These are phyloP conservation scores for Omphalotus olearius DNA, from an alignment of 1,284 basidiomycete genomes.

Conservation along the genomic window DNA sequence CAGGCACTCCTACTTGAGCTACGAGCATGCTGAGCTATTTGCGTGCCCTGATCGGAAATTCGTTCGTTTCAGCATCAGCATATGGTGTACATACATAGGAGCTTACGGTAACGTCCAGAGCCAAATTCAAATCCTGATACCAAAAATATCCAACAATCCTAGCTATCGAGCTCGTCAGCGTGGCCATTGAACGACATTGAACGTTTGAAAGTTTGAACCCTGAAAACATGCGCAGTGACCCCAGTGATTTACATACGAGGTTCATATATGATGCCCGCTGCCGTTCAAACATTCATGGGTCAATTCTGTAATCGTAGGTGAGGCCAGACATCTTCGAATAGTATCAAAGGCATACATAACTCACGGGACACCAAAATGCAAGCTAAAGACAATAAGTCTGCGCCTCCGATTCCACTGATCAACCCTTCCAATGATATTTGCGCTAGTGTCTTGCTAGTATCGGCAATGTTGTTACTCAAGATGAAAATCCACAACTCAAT, in stretches of 20 bases:
- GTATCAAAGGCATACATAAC: slow-evolving; percentile 13
- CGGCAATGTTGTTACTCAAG: slow-evolving; percentile 37
- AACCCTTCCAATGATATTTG: slow-evolving; percentile 36
- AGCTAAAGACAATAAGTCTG: slow-evolving; percentile 34
- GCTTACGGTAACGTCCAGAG: slow-evolving; percentile 20
- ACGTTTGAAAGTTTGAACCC: too few species aligned
- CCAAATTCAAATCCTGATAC: slow-evolving; percentile 27
- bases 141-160: slow-evolving; percentile 27
- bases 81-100: not conserved
- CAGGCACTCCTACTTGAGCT: slow-evolving; percentile 26
- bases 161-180: slow-evolving; percentile 24
- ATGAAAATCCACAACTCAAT: slow-evolving; percentile 25
- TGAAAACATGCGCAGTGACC: not conserved
- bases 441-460: slow-evolving; percentile 31
- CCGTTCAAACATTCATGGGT: slow-evolving; percentile 28
- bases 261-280: slow-evolving; percentile 31
- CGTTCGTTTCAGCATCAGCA: too few species aligned
- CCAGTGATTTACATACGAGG: too few species aligned
- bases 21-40: slow-evolving; percentile 26
- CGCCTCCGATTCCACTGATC: slow-evolving; percentile 37
- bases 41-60: slow-evolving; percentile 21
- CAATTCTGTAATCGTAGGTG: slow-evolving; percentile 19
- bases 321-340: not conserved
- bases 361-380: slow-evolving; percentile 33
- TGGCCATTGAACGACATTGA: too few species aligned